A percentile compares a stretch with the other conserved stretches of the same genome.
Conservation (phyloP, 2,329 filamentous ascomycete genomes). For the Elsinoe australis region DNA sequence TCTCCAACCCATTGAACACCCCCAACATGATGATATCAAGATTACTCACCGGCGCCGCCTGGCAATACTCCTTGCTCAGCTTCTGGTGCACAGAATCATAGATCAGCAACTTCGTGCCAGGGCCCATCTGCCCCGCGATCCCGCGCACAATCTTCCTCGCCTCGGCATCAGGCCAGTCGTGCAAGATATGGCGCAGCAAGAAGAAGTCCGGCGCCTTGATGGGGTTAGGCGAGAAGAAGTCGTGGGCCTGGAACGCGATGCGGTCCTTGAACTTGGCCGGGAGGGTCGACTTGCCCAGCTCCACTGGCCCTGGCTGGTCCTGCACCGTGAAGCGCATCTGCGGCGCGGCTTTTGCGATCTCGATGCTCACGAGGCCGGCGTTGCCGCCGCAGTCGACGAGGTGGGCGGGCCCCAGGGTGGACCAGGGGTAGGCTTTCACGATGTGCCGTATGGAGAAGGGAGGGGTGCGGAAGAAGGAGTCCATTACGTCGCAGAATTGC, state of each 20-base stretch:
- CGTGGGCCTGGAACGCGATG: slow-evolving; percentile 21
- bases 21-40: slow-evolving; percentile 12
- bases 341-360: slow-evolving; percentile 5
- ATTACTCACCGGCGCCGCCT: slow-evolving; percentile 5
- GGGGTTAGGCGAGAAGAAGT: slow-evolving; percentile 28
- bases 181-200: slow-evolving; percentile 24
- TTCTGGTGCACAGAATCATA: slow-evolving; percentile 11
- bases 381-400: slow-evolving; percentile 25
- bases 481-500: slow-evolving; percentile 15
- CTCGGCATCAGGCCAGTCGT: slow-evolving; percentile 25
- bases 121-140: neutral
- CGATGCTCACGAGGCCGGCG: slow-evolving; percentile 16
- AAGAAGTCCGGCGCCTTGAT: slow-evolving; percentile 29
- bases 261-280: slow-evolving; percentile 16
- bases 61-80: slow-evolving; percentile 10
- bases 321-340: slow-evolving; percentile 39
- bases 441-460: slow-evolving; percentile 12
- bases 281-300: slow-evolving; percentile 17
- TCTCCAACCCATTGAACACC: slow-evolving; percentile 10
- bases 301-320: slow-evolving; percentile 33
- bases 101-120: slow-evolving; percentile 12
- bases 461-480: slow-evolving; percentile 11
- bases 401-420: neutral
- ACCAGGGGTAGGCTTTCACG: slow-evolving; percentile 14
- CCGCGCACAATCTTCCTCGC: slow-evolving; percentile 8